phyloP scores from a whole-genome alignment of 805 yeast genomes.

The Sugiyamaella lignohabitans region DNA sequence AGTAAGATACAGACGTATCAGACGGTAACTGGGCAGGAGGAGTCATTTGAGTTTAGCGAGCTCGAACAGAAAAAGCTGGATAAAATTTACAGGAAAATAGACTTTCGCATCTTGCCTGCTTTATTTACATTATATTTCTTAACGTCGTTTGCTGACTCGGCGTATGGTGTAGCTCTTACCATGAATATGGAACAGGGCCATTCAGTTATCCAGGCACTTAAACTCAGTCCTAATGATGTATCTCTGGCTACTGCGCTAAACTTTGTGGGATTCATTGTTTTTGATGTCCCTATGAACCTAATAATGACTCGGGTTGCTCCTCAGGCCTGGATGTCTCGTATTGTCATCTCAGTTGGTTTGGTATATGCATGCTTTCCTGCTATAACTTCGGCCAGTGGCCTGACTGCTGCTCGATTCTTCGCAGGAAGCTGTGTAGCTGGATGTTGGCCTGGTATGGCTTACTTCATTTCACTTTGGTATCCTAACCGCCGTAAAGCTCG shows the following conservation, averaged over 20 bases:
- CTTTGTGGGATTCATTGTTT: constrained; percentile 75
- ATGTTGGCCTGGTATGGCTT: constrained; percentile 86
- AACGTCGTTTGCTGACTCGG: constrained; percentile 69
- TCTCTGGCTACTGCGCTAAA: constrained; percentile 75
- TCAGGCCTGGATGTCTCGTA: constrained; percentile 77
- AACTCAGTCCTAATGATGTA: constrained; percentile 48
- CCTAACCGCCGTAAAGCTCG: constrained; percentile 70
- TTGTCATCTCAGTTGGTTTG: constrained; percentile 67
- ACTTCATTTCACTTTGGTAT: constrained; percentile 78
- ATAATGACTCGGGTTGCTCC: constrained; percentile 79
- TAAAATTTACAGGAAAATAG: constrained; percentile 49
- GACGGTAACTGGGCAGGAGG: too few species aligned
- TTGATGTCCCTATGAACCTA: constrained; percentile 84
- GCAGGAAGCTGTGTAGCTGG: constrained; percentile 79
- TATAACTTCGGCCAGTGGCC: constrained; percentile 47
- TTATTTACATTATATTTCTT: constrained; percentile 74
- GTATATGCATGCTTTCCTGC: constrained; percentile 71
- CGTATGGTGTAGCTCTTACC: constrained; percentile 73
- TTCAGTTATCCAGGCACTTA: constrained; percentile 48
- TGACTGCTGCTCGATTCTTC: constrained; percentile 64
- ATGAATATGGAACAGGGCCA: constrained; percentile 63
- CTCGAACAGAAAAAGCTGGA: constrained; percentile 22
- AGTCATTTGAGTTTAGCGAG: constrained; percentile 8
- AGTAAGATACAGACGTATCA: not conserved
- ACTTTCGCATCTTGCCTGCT: constrained; percentile 70